Percentiles rank a stretch among this genome's conserved stretches.
These are phyloP conservation scores for Penicillium sp. DNA, from an alignment of 2,329 filamentous ascomycete species.

Conservation along the genomic window DNA sequence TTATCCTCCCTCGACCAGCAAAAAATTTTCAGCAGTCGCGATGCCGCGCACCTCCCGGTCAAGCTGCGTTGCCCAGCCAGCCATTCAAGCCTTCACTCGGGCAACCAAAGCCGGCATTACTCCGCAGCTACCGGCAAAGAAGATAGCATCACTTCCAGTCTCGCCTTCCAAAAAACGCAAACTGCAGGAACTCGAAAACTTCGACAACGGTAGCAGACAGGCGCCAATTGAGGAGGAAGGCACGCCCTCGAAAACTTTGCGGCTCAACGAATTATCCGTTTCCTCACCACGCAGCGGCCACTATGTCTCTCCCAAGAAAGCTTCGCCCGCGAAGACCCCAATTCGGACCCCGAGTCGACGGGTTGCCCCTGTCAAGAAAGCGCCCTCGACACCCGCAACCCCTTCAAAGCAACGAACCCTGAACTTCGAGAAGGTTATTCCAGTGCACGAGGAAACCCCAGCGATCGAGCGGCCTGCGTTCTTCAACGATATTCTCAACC, in stretches of 20 bases:
- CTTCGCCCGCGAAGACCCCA: conserved; percentile 13
- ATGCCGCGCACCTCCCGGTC: conserved; percentile 34
- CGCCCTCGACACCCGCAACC: conserved; percentile 22
- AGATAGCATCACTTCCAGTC: conserved; percentile 30
- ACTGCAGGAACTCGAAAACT: conserved; percentile 35
- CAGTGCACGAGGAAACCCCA: conserved; percentile 11
- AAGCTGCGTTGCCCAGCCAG: conserved; percentile 38
- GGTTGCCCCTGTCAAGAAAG: conserved; percentile 43
- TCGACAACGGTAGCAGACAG: conserved; percentile 28
- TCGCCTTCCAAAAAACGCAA: conserved; percentile 45
- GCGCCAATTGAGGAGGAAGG: conserved; percentile 20
- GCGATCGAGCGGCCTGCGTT: conserved; percentile 32
- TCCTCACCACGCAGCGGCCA: conserved; percentile 35
- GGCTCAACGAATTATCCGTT: conserved; percentile 34
- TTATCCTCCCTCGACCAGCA: conserved; percentile 1
- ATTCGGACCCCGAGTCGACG: conserved; percentile 42
- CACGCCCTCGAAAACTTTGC: conserved; percentile 37
- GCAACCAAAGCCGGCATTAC: conserved; percentile 44
- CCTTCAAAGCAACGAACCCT: conserved; percentile 31
- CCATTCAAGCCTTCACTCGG: conserved; percentile 47
- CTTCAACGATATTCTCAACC: conserved; percentile 56
- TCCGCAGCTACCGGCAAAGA: conserved; percentile 34
- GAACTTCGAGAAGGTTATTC: conserved; percentile 18
- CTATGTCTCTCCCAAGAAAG: conserved; percentile 25
- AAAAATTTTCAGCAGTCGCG: conserved; percentile 24